Evolutionary conservation across 768 basidiomycete species (phyloP), one percentile per base, ranked within the genome.

Genomic region (Calocybe gangraenosa): DNA sequence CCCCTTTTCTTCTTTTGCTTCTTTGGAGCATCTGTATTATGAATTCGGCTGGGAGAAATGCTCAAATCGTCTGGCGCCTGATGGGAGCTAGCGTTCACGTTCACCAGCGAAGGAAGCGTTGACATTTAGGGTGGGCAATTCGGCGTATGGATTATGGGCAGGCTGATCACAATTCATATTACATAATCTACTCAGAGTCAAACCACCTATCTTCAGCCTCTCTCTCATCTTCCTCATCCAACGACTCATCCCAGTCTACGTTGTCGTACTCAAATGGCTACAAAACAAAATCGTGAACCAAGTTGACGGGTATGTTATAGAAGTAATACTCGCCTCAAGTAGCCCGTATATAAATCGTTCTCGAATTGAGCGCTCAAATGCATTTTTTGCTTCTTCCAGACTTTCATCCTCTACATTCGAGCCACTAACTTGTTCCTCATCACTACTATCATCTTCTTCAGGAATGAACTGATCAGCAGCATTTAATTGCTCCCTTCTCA

Each of bases 261-360:
- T 59, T 58, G 48, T 84, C 84, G 46, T 90, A 90, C 52, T 87
- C 76, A 23, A 82, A 74, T 3, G 73, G 69, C 87, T 90, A 57
- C 18, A 44, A 23, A 42, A 36, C 22, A 22, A 31, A 44, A 44
- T 40, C 37, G 33, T 39, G 45, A 37, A n/a, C 35, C 21, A 14
- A 17, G 34, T 14, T 45, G n/a, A n/a, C 6, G 6, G 15, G 15
- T 15, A 21, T 40, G n/a, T 6, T 38, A 17, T n/a, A 23, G 18
- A 15, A n/a, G n/a, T n/a, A n/a, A 33, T 22, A 64, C 80, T 63
- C 64, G 81, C 88, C 61, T 87, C 82, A 9, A 91, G 66, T 46
- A 82, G 59, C 4, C 88, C 88, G 51, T 89, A 87, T 18, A 91
- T 84, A 52, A 89, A 83, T 9, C 71, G 67, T 58, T 90, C 87